A percentile compares a stretch with the other conserved stretches of the same genome.
These are phyloP conservation scores for Crataegus laevigata DNA, from an alignment of 306 rosid species.

Conservation along the genomic window DNA sequence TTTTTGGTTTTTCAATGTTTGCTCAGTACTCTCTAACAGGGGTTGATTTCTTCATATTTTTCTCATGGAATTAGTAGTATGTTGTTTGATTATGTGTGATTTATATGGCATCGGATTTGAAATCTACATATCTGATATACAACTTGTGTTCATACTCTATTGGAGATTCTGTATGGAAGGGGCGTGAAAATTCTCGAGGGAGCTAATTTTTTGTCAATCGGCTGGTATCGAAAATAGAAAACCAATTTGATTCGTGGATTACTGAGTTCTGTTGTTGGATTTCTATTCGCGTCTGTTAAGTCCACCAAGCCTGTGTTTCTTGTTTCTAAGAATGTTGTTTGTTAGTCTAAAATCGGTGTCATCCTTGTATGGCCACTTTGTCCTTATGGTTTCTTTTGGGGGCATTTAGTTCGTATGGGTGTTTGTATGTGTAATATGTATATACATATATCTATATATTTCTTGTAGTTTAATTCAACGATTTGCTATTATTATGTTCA, in stretches of 20 bases:
- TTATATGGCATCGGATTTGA: not conserved
- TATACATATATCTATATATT: not conserved
- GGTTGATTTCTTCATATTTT: not conserved
- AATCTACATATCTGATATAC: too few species aligned
- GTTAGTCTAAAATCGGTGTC: not conserved
- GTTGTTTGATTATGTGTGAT: not conserved
- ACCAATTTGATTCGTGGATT: not conserved
- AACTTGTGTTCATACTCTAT: not conserved
- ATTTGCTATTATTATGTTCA: conserved; percentile 12
- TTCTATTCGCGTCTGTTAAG: not conserved
- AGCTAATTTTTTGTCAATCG: not conserved
- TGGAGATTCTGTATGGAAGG: not conserved
- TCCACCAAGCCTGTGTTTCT: not conserved
- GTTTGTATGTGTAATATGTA: not conserved
- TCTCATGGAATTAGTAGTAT: not conserved
- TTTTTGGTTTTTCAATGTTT: not conserved
- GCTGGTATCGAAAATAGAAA: not conserved
- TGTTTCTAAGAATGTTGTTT: not conserved
- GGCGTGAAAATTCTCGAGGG: not conserved
- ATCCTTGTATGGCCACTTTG: not conserved
- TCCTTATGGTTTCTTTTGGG: not conserved
- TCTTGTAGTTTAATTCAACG: not conserved
- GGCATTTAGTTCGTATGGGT: not conserved
- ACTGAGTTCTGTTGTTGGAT: not conserved
- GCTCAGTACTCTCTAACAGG: not conserved